phyloP scores from a whole-genome alignment of 106 monocot species.

The Acorus calamus region DNA sequence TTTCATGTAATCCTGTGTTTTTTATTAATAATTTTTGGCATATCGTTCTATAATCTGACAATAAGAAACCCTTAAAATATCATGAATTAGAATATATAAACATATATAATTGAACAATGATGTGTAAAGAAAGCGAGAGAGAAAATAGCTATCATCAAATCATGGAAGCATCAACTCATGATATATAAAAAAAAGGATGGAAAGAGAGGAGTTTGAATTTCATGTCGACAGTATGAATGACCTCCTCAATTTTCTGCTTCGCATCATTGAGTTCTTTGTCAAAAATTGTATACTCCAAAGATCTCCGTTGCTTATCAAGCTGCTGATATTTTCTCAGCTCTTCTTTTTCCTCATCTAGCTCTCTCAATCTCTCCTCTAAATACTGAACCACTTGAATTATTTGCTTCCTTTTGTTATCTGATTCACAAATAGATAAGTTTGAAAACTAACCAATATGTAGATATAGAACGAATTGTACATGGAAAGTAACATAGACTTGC shows the following conservation, averaged over 20 bases:
- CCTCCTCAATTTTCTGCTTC: constrained; percentile 60
- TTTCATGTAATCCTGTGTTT: no score
- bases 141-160: no score
- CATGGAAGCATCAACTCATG: no score
- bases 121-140: no score
- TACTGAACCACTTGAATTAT: constrained; percentile 98
- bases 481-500: constrained; percentile 25
- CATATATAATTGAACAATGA: no score
- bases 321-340: constrained; percentile 88
- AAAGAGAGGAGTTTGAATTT: no score
- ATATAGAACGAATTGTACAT: neutral
- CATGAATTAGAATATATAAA: no score
- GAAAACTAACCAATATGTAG: neutral
- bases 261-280: constrained; percentile 83
- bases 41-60: no score
- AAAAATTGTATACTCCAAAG: constrained; percentile 87
- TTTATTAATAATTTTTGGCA: no score
- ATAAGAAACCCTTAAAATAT: no score
- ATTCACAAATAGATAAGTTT: neutral
- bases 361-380: constrained; percentile 83
- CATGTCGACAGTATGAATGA: constrained; percentile 3
- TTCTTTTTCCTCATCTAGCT: constrained; percentile 99
- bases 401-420: constrained; percentile 89
- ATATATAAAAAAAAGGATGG: no score
- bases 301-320: constrained; percentile 88